Conservation (phyloP, 805 yeast genomes). For the Kodamaea kakaduensis region DNA sequence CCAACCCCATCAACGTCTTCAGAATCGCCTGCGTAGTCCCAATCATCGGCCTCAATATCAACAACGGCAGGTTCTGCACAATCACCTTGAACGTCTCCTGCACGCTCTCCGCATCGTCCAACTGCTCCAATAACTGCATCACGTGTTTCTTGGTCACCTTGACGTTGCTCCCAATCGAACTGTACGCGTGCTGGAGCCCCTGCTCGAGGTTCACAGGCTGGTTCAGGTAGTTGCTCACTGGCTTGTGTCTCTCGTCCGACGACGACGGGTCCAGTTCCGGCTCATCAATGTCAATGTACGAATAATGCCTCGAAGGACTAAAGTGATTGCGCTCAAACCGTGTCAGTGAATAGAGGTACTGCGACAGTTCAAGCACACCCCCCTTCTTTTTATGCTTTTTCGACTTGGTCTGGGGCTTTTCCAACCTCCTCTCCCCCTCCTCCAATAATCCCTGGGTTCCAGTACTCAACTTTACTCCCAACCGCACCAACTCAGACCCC, state of each 20-base stretch:
- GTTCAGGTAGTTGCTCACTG: slow-evolving; percentile 72
- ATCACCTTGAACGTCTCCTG: slow-evolving; percentile 65
- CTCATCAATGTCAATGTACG: slow-evolving; percentile 21
- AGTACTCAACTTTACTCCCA: slow-evolving; percentile 81
- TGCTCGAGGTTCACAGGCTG: slow-evolving; percentile 71
- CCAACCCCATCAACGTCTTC: slow-evolving; percentile 75
- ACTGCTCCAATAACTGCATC: slow-evolving; percentile 53
- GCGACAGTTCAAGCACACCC: slow-evolving; percentile 7
- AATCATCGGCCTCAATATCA: slow-evolving; percentile 76
- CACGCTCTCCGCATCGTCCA: slow-evolving; percentile 61
- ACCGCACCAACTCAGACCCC: slow-evolving; percentile 70
- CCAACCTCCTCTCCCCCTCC: slow-evolving; percentile 61
- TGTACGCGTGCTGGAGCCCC: slow-evolving; percentile 74
- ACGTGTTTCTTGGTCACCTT: slow-evolving; percentile 63
- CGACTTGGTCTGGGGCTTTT: slow-evolving; percentile 3
- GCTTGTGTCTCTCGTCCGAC: slow-evolving; percentile 27
- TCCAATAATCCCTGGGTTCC: slow-evolving; percentile 84
- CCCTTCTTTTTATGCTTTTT: slow-evolving; percentile 1
- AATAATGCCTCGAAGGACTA: slow-evolving; percentile 24
- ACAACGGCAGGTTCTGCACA: slow-evolving; percentile 74
- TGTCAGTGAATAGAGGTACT: slow-evolving; percentile 8
- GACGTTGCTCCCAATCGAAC: slow-evolving; percentile 65
- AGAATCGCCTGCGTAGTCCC: slow-evolving; percentile 92
- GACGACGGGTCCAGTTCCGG: slow-evolving; percentile 17
- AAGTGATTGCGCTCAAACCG: slow-evolving; percentile 15